Percentiles rank a stretch among this genome's conserved stretches.
These are phyloP conservation scores for Thraustochytrium sp. DNA, from an alignment of 352 stramenopile species.

Conservation along the genomic window DNA sequence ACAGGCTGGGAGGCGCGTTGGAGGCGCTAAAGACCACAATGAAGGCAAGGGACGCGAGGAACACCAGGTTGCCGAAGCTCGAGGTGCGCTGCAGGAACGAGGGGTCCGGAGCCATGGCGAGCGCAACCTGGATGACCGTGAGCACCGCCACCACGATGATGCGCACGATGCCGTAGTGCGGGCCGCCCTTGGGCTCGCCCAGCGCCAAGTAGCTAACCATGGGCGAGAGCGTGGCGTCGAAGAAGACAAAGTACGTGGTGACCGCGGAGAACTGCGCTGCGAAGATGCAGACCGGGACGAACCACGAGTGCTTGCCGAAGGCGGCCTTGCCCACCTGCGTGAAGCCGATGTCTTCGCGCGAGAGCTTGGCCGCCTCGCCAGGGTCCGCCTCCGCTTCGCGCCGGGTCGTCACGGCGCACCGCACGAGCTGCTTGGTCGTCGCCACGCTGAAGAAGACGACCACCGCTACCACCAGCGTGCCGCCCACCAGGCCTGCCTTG, in stretches of 20 bases:
- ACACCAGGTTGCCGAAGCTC: conserved; percentile 4
- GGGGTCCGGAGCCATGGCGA: neutral
- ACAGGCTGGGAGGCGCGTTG: neutral
- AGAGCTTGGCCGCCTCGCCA: neutral
- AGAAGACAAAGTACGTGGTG: conserved; percentile 16
- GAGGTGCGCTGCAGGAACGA: conserved; percentile 8
- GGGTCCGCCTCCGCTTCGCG: neutral
- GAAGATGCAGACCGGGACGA: neutral
- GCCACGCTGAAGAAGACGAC: neutral
- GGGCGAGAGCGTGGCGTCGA: neutral
- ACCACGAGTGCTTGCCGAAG: neutral
- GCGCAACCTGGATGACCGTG: neutral
- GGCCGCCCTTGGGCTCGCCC: neutral
- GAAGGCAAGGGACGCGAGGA: neutral
- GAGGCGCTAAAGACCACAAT: neutral
- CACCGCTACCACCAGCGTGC: neutral
- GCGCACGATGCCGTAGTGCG: neutral
- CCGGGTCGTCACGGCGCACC: neutral
- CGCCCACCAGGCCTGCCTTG: neutral
- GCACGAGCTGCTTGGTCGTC: conserved; percentile 36
- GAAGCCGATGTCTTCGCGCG: neutral
- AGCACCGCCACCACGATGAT: neutral
- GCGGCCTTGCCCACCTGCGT: neutral
- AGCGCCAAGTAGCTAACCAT: conserved; percentile 8
- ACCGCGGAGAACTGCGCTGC: conserved; percentile 13